A percentile compares a stretch with the other conserved stretches of the same genome.
These are phyloP conservation scores for Capsicum chinense DNA, from an alignment of 257 asterid species.

Conservation along the genomic window DNA sequence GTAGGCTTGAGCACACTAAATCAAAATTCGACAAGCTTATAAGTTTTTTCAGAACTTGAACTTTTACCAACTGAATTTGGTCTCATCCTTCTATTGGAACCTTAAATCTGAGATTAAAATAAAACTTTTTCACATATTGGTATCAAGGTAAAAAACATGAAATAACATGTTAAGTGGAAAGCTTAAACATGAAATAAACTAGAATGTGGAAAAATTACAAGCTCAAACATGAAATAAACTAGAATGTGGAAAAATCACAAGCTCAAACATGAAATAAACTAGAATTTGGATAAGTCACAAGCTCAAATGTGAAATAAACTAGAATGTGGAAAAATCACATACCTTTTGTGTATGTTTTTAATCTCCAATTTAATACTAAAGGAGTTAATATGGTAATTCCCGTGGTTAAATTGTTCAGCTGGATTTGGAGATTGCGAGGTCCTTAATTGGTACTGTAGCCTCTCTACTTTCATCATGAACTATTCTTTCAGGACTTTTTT, in stretches of 20 bases:
- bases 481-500: conserved; percentile 20
- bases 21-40: conserved; percentile 10
- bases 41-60: conserved; percentile 1
- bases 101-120: conserved; percentile 19
- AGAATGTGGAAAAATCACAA: background rate
- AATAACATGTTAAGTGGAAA: background rate
- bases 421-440: conserved; percentile 26
- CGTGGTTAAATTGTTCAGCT: conserved; percentile 23
- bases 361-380: background rate
- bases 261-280: background rate
- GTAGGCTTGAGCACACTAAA: conserved; percentile 28
- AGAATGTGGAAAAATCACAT: conserved; percentile 1
- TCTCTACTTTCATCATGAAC: conserved; percentile 25
- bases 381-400: background rate
- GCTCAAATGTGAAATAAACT: conserved; percentile 14
- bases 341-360: background rate
- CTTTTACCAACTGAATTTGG: conserved; percentile 6
- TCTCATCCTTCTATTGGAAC: conserved; percentile 24
- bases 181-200: conserved; percentile 18
- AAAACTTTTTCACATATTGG: background rate
- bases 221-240: background rate
- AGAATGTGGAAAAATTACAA: background rate
- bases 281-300: background rate
- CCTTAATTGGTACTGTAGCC: conserved; percentile 26
- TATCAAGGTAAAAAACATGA: conserved; percentile 13